Evolutionary conservation across 805 yeast genomes (phyloP), one percentile per base, ranked within the genome.

Genomic region (Ogataea haglerorum): DNA sequence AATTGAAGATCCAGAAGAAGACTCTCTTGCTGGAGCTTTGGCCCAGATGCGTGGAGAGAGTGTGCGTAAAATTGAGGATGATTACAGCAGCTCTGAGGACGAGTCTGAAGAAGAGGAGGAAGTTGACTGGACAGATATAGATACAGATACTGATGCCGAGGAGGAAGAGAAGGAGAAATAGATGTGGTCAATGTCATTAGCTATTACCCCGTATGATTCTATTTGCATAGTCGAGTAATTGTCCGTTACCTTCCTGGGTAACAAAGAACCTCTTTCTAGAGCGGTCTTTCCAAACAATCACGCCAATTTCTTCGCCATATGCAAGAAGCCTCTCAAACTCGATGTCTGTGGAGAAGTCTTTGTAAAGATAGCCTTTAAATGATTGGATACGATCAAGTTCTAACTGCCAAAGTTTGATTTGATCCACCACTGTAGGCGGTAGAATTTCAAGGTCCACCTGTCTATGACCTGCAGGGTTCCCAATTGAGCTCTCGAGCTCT

Each of bases 351-450:
- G 82, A 70, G 60, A 93, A 93, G 53, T 91, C 96, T 42, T 87
- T 82, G 65, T 86, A 93, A 33, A 93, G 63, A 44, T 82, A 89
- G 0, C 99, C 99, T 21, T 82, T 87, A 36, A 79, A 85, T 1
- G 93, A 77, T 51, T 85, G 81, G 49, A 93, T 86, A 64, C 99
- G 76, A 61, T 93, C 98, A 66, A 90, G 65, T 60, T 93, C 99
- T 45, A 93, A 69, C 67, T 93, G 98, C 99, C 99, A 93, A 38
- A 93, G 70, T 58, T 81, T 82, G 52, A 93, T 86, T 61, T 93
- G 99, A 63, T 93, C 99, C 1, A 87, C 85, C n/a, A 93, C 95
- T 0, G 96, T 93, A 0, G 98, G 96, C 3, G 98, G 98, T 5
- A 85, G 60, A 10, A 93, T 68, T 56, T 82, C 81, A 43, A 80